A percentile compares a stretch with the other conserved stretches of the same genome.
Evolutionary conservation across 2,329 filamentous ascomycete species (phyloP).

Genomic region (Talaromyces sp.): DNA sequence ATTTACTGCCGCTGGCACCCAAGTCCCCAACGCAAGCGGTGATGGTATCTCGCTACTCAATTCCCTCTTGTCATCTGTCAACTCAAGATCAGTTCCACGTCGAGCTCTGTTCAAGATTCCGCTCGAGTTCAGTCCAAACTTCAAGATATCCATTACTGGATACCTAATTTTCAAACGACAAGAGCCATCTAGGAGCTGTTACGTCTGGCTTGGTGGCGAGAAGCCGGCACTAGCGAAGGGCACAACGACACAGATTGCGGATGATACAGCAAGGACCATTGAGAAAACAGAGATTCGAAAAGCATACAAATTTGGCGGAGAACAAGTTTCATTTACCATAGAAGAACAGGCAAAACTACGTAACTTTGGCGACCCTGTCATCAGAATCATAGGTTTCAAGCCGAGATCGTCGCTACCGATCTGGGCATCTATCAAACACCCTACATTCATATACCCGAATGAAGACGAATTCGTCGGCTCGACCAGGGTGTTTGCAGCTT

Average conservation of each 20-base stretch:
- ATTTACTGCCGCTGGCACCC: conserved; percentile 53
- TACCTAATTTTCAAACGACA: conserved; percentile 87
- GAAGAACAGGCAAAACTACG: conserved; percentile 78
- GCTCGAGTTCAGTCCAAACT: conserved; percentile 77
- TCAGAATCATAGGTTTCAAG: conserved; percentile 94
- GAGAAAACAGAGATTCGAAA: conserved; percentile 81
- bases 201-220: conserved; percentile 85
- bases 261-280: conserved; percentile 72
- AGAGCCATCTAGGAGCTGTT: conserved; percentile 74
- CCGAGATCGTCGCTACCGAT: conserved; percentile 67
- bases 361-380: conserved; percentile 75
- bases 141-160: conserved; percentile 88
- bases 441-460: conserved; percentile 89
- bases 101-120: conserved; percentile 83
- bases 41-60: conserved; percentile 76
- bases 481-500: conserved; percentile 83
- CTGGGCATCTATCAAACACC: conserved; percentile 83
- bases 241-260: conserved; percentile 70
- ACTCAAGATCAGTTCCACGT: conserved; percentile 82
- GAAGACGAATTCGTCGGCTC: conserved; percentile 89
- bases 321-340: conserved; percentile 78
- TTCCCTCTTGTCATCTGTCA: conserved; percentile 80
- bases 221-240: conserved; percentile 74
- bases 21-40: conserved; percentile 53
- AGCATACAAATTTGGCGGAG: conserved; percentile 93